A percentile compares a stretch with the other conserved stretches of the same genome.
phyloP scores from a whole-genome alignment of 164 flowering plant genomes.

The Sedum album region DNA sequence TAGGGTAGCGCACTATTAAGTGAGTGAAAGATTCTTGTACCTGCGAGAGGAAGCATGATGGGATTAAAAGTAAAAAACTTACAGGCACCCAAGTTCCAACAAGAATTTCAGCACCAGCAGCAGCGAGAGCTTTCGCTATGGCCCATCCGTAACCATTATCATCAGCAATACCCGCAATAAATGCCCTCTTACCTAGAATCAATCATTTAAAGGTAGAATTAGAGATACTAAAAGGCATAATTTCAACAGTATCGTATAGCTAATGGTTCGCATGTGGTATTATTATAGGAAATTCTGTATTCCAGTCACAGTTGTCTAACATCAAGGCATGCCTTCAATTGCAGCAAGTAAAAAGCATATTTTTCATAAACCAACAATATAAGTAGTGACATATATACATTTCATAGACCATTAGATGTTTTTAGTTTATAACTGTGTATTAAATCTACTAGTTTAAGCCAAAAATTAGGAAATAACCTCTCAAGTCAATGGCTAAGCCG shows the following conservation, averaged over 20 bases:
- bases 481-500: constrained; percentile 32
- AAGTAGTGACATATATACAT: no score
- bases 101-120: constrained; percentile 98
- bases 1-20: constrained; percentile 7
- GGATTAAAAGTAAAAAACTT: constrained; percentile 4
- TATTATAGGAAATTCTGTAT: background rate
- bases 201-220: background rate
- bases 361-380: no score
- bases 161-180: constrained; percentile 96
- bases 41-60: background rate
- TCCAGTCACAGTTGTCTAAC: no score
- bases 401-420: no score
- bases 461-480: constrained; percentile 15
- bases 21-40: background rate
- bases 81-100: constrained; percentile 96
- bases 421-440: no score
- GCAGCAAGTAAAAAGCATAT: no score
- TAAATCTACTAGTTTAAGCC: background rate
- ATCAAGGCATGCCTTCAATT: no score
- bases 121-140: constrained; percentile 95
- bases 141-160: constrained; percentile 99
- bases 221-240: background rate
- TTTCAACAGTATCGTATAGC: background rate
- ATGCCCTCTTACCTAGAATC: constrained; percentile 78
- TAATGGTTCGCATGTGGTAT: background rate